Evolutionary conservation across 2,329 filamentous ascomycete genomes (phyloP), one percentile per base, ranked within the genome.

Genomic region (Penicillium sp.): DNA sequence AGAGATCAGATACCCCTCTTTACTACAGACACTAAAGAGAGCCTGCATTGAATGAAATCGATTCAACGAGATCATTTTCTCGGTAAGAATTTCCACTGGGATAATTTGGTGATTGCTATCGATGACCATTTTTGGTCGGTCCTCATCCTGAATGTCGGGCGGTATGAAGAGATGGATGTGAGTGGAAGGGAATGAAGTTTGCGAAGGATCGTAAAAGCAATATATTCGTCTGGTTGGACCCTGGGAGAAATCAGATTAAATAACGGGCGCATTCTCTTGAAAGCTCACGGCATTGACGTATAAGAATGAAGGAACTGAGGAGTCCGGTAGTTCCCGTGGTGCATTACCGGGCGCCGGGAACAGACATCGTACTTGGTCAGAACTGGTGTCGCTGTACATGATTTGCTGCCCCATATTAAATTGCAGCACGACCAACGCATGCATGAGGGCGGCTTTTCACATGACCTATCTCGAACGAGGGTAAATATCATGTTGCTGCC

Each of bases 401-500:
- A 45, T 45, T 45, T 19, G 42, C 26, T 45, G 42, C 42, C 42
- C 42, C 42, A 24, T 31, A 31, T 19, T 8, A 31, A 1, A 31
- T 21, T 31, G 42, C 42, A 45, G 28, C 14, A n/a, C 42, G 42
- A 45, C 42, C 42, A 45, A 45, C 42, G 42, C 42, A 45, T 45
- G 42, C 42, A 45, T 45, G 26, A 45, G 9, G 28, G 26, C 21
- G 16, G 28, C 26, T 45, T 14, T n/a, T 45, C 42, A 45, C 42
- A 45, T 45, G 42, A 45, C 42, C 42, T 31, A 21, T 45, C 26
- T n/a, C 10, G 42, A 45, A 45, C 28, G 10, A 45, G 8, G n/a
- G 42, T 45, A 45, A 45, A 45, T 45, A 45, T 45, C 42, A 45
- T 31, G 16, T 45, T 45, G 42, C 42, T 45, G 42, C 42, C 42